Conservation (phyloP, 176 grass and related monocot species). For the Puya raimondii region DNA sequence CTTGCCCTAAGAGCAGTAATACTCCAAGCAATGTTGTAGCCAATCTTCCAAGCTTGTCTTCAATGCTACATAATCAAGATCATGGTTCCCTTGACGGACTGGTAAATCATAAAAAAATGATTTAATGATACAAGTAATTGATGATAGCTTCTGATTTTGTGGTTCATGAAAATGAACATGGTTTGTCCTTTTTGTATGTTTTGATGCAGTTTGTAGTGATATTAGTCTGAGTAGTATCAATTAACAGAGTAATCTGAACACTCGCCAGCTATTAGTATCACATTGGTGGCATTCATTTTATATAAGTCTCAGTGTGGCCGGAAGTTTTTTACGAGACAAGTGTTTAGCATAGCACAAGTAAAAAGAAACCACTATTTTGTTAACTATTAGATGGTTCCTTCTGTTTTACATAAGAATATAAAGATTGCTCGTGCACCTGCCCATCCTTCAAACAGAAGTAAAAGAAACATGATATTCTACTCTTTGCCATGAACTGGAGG, state of each 20-base stretch:
- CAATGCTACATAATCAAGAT: constrained; percentile 3
- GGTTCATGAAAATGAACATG: background rate
- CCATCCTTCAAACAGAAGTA: background rate
- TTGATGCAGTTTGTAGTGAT: background rate
- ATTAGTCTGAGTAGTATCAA: background rate
- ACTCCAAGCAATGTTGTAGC: background rate
- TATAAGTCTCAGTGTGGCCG: background rate
- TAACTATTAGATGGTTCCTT: background rate
- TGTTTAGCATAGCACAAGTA: background rate
- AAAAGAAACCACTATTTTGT: background rate
- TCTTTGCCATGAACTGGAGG: background rate
- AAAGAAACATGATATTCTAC: background rate
- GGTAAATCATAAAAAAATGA: background rate
- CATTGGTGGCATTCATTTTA: background rate
- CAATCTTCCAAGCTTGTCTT: background rate
- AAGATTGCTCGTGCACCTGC: background rate
- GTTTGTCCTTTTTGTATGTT: background rate
- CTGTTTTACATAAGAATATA: background rate
- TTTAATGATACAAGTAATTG: background rate
- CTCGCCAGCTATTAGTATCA: background rate
- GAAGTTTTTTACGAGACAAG: background rate
- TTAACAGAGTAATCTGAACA: background rate
- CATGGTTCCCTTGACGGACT: constrained; percentile 1
- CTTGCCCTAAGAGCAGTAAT: background rate
- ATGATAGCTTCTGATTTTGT: background rate